Conservation (phyloP, 2,329 filamentous ascomycete species). For the Exophiala lecanii-corni region DNA sequence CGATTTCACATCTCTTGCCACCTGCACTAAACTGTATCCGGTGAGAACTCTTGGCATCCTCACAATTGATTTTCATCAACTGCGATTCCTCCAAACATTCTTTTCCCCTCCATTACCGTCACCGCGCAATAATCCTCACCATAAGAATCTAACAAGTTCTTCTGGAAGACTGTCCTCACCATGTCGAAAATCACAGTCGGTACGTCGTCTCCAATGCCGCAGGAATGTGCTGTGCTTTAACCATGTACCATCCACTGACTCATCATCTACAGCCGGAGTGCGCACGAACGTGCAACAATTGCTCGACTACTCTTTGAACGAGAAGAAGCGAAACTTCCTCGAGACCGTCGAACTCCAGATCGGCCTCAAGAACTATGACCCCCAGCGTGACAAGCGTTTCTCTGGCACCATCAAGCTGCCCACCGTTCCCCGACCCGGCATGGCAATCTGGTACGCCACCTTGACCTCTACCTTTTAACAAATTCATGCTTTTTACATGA, state of each 20-base stretch:
- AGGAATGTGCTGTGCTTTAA: too few species aligned
- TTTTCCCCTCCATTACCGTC: too few species aligned
- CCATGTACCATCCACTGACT: too few species aligned
- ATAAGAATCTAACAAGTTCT: conserved; percentile 64
- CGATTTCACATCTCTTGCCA: too few species aligned
- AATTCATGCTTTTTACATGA: too few species aligned
- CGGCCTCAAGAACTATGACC: conserved; percentile 98
- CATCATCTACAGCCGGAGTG: conserved; percentile 79
- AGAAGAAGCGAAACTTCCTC: conserved; percentile 98
- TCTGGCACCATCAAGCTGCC: conserved; percentile 80
- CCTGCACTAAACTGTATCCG: background rate
- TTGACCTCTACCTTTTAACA: conserved; percentile 4
- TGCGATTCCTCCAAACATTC: conserved; percentile 2
- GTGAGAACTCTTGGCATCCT: conserved; percentile 5
- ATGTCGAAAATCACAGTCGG: conserved; percentile 58
- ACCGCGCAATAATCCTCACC: conserved; percentile 68
- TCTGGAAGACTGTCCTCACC: conserved; percentile 75
- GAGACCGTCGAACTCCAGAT: conserved; percentile 82
- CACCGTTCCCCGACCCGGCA: conserved; percentile 81
- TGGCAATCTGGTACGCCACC: conserved; percentile 66
- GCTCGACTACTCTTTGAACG: conserved; percentile 89
- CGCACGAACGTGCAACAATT: conserved; percentile 89
- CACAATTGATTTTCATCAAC: background rate
- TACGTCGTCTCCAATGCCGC: too few species aligned
- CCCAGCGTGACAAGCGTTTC: conserved; percentile 99